Evolutionary conservation across 768 basidiomycete genomes (phyloP).

Genomic region (Kwoniella bestiolae): DNA sequence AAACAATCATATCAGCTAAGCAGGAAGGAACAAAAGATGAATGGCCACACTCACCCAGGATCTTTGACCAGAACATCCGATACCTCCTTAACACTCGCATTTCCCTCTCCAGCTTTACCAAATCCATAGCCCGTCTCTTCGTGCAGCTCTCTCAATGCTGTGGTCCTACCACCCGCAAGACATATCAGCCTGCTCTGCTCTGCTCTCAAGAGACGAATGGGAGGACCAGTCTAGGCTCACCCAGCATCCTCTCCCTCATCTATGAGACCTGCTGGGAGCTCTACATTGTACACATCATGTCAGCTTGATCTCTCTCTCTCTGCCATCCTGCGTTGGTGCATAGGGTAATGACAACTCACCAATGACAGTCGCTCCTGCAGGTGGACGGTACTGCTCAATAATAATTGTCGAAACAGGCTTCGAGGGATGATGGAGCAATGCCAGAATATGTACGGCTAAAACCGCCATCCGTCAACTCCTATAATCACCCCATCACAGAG

Average conservation of each 20-base stretch:
- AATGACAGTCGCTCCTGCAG: slow-evolving; percentile 74
- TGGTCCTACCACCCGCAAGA: slow-evolving; percentile 40
- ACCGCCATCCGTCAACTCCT: too few species aligned
- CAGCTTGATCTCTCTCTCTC: too few species aligned
- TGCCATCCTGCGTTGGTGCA: too few species aligned
- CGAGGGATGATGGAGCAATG: slow-evolving; percentile 70
- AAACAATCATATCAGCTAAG: not conserved
- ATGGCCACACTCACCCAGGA: slow-evolving; percentile 42
- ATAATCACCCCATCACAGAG: too few species aligned
- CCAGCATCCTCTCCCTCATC: slow-evolving; percentile 83
- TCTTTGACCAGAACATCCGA: slow-evolving; percentile 52
- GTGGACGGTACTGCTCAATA: slow-evolving; percentile 90
- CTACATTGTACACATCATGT: slow-evolving; percentile 16
- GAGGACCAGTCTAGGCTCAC: slow-evolving; percentile 44
- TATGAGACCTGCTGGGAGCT: slow-evolving; percentile 68
- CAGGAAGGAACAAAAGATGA: not conserved
- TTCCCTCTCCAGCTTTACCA: slow-evolving; percentile 48
- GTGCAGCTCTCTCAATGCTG: slow-evolving; percentile 83
- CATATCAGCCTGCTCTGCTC: not conserved
- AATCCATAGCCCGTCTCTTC: slow-evolving; percentile 83
- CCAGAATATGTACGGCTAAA: slow-evolving; percentile 82
- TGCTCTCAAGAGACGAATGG: not conserved
- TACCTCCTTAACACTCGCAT: slow-evolving; percentile 61
- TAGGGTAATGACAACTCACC: slow-evolving; percentile 60
- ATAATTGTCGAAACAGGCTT: slow-evolving; percentile 68